Evolutionary conservation across 306 rosid species (phyloP), one percentile per base, ranked within the genome.

Genomic region (Fragaria nilgerrensis): DNA sequence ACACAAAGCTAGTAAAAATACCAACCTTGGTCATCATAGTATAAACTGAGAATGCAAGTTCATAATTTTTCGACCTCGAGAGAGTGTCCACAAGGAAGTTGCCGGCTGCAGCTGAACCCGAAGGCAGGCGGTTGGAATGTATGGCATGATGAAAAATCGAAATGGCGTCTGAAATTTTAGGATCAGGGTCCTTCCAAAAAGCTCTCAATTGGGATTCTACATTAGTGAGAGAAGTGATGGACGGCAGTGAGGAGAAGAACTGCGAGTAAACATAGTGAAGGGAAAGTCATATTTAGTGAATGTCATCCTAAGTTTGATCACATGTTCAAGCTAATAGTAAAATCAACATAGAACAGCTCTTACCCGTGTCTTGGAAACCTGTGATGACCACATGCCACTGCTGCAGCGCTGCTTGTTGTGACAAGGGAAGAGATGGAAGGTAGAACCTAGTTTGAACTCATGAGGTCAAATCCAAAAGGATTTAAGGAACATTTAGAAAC

Each of bases 31-130:
- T 77, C 97, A 90, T 90, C 71, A 76, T 84, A 10, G 81, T 68
- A 75, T 87, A 85, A 75, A 92, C 93, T 5, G 87, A 88, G 15
- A 89, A 20, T 27, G 86, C 82, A 32, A 77, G 68, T 29, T 86
- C 85, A 66, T 89, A 72, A 22, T 72, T 83, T 47, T 83, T 85
- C 0, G 90, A 86, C 84, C 77, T 85, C 1, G 86, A 78, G 15
- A 95, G 89, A 68, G 78, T 73, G 43, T 82, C 79, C 5, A 95
- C 78, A n/a, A 94, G 92, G 50, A 82, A 78, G 78, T 79, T 86
- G 83, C 91, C 89, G 47, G 84, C 20, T 23, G 76, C 52, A 41
- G 83, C 20, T 34, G 76, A 66, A 32, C 73, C 80, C 22, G 92
- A 83, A 39, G 87, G 95, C 9, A 67, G 43, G 20, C 77, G 75